phyloP scores from a whole-genome alignment of 1,284 basidiomycete species.

The Tranzscheliella williamsii region DNA sequence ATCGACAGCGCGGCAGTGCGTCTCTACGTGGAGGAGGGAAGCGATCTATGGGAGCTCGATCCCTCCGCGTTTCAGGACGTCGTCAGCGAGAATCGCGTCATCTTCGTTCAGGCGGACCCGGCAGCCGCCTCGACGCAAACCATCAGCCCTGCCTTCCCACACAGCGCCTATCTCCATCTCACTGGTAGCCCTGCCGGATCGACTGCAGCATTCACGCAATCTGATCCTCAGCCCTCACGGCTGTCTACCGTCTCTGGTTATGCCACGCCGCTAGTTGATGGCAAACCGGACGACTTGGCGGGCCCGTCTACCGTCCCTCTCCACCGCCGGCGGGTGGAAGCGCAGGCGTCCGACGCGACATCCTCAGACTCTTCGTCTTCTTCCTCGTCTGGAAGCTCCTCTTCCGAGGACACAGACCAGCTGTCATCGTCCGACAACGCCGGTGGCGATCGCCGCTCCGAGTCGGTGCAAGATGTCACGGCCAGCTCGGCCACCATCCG shows the following conservation, averaged over 20 bases:
- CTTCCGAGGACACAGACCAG: background rate
- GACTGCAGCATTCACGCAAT: background rate
- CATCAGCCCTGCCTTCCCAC: background rate
- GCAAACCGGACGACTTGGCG: no score
- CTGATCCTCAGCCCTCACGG: background rate
- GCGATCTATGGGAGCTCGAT: conserved; percentile 36
- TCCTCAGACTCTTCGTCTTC: conserved; percentile 4
- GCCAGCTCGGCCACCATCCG: conserved; percentile 12
- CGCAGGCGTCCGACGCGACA: background rate
- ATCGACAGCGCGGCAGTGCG: conserved; percentile 6
- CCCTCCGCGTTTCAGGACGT: conserved; percentile 31
- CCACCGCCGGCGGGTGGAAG: background rate
- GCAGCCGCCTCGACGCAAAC: background rate
- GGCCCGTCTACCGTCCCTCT: no score
- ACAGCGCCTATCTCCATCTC: background rate
- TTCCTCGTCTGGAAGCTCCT: conserved; percentile 2
- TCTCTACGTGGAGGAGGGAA: conserved; percentile 23
- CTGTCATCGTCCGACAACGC: conserved; percentile 7
- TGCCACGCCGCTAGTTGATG: background rate
- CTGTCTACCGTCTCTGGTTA: background rate
- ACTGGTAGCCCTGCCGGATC: background rate
- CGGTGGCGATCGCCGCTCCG: conserved; percentile 5
- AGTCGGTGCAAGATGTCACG: conserved; percentile 28
- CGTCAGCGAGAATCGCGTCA: conserved; percentile 22
- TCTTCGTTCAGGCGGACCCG: conserved; percentile 11